Evolutionary conservation across 371 early-diverging fungal genomes (phyloP).

Genomic region (Syncephalastrum racemosum): DNA sequence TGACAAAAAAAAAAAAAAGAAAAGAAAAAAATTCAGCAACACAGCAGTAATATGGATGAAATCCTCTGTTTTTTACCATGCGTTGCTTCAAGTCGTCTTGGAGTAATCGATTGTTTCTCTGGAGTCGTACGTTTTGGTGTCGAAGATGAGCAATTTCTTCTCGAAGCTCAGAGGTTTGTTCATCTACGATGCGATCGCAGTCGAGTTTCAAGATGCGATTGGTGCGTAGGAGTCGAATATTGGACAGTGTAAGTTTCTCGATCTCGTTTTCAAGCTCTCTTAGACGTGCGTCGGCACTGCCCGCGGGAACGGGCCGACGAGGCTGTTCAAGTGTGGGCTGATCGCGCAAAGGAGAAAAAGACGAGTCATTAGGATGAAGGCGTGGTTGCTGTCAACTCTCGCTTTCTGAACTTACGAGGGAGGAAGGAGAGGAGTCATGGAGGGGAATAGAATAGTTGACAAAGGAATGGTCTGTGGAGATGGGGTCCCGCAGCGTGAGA

Average conservation of each 20-base stretch:
- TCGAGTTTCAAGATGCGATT: constrained; percentile 45
- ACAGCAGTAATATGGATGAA: not conserved
- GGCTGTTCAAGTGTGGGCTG: constrained; percentile 3
- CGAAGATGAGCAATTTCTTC: constrained; percentile 35
- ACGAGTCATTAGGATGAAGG: too few species aligned
- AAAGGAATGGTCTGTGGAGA: constrained; percentile 20
- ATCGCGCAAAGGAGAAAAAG: not conserved
- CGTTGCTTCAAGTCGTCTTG: constrained; percentile 31
- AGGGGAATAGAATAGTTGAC: constrained; percentile 31
- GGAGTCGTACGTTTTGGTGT: constrained; percentile 45
- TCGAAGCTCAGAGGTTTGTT: constrained; percentile 37
- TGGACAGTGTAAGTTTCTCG: constrained; percentile 35
- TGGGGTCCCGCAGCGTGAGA: constrained; percentile 16
- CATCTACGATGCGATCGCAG: constrained; percentile 36
- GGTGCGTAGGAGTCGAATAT: constrained; percentile 37
- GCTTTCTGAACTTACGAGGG: not conserved
- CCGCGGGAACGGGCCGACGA: constrained; percentile 4
- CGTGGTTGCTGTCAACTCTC: not conserved
- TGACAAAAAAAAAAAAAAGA: not conserved
- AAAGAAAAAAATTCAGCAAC: not conserved
- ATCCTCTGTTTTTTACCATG: constrained; percentile 13
- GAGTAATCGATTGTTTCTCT: constrained; percentile 39
- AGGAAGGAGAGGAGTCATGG: constrained; percentile 17
- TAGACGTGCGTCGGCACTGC: constrained; percentile 29
- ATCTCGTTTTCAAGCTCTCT: constrained; percentile 39